These are phyloP conservation scores for Ananas comosus DNA, from an alignment of 176 grass and related monocot genomes.

Conservation along the genomic window DNA sequence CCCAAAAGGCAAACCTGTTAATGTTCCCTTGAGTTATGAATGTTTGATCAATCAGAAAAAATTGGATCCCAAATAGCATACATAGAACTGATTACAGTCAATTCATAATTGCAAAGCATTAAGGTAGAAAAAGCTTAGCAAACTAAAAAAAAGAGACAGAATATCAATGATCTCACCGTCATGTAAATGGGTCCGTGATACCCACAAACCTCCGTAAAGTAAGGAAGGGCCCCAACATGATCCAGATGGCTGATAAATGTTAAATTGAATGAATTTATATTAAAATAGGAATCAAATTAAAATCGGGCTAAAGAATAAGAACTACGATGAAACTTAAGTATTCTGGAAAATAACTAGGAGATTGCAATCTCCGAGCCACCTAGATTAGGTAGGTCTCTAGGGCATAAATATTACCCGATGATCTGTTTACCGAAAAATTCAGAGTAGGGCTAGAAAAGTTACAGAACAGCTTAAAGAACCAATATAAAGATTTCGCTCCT, in stretches of 20 bases:
- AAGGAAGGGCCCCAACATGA: constrained; percentile 85
- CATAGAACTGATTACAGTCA: not conserved
- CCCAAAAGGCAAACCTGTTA: no score
- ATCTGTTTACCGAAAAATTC: no score
- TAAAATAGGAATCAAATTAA: not conserved
- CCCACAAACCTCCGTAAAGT: constrained; percentile 82
- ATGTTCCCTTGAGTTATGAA: no score
- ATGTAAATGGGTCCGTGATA: constrained; percentile 86
- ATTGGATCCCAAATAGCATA: not conserved
- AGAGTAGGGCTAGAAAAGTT: no score
- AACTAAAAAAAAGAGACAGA: not conserved
- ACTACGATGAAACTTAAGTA: not conserved
- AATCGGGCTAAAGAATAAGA: not conserved
- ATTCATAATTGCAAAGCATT: not conserved
- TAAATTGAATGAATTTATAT: not conserved
- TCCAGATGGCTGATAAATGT: constrained; percentile 66
- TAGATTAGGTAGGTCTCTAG: no score
- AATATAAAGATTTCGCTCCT: no score
- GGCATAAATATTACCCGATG: no score
- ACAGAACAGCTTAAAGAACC: no score
- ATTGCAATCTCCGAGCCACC: no score
- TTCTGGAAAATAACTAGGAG: no score
- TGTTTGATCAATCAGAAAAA: no score
- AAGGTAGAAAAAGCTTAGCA: not conserved
- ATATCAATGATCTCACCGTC: constrained; percentile 37